Conservation (phyloP, 2,329 filamentous ascomycete genomes). For the Fusarium lyarnte region DNA sequence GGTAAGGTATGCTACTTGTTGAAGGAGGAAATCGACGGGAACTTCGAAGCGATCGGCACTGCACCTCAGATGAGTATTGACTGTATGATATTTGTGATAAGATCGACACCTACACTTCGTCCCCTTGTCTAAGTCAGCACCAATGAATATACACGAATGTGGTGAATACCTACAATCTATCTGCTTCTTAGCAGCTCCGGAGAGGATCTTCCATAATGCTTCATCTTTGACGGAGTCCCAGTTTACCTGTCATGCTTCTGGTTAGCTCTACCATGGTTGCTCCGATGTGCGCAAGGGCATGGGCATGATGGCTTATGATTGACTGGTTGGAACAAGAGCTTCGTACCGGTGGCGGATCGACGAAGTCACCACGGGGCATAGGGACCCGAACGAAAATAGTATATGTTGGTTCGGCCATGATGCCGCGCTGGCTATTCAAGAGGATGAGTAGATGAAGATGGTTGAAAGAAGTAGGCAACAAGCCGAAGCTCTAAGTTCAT, state of each 20-base stretch:
- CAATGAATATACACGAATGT: neutral
- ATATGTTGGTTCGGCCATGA: slow-evolving; percentile 64
- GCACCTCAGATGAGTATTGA: slow-evolving; percentile 37
- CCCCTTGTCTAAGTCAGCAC: slow-evolving; percentile 64
- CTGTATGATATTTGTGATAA: slow-evolving; percentile 7
- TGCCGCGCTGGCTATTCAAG: slow-evolving; percentile 32
- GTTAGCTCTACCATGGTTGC: slow-evolving; percentile 38
- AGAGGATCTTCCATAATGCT: slow-evolving; percentile 89
- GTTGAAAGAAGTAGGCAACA: slow-evolving; percentile 24
- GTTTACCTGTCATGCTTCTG: slow-evolving; percentile 68
- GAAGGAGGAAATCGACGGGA: slow-evolving; percentile 85
- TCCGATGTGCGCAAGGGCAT: slow-evolving; percentile 20
- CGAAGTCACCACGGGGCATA: slow-evolving; percentile 85
- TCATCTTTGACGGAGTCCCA: slow-evolving; percentile 92
- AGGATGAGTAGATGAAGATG: slow-evolving; percentile 26
- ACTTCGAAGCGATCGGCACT: slow-evolving; percentile 84
- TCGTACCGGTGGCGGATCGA: slow-evolving; percentile 85
- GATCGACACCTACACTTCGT: slow-evolving; percentile 70
- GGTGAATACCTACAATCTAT: slow-evolving; percentile 77
- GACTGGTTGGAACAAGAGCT: slow-evolving; percentile 1
- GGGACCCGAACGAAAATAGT: slow-evolving; percentile 92
- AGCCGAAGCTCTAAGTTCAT: slow-evolving; percentile 31
- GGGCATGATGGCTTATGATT: slow-evolving; percentile 24
- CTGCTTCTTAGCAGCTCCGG: slow-evolving; percentile 81
- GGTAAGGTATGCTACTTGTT: slow-evolving; percentile 94